Conservation (phyloP, 768 basidiomycete species). For the Floccularia luteovirens region DNA sequence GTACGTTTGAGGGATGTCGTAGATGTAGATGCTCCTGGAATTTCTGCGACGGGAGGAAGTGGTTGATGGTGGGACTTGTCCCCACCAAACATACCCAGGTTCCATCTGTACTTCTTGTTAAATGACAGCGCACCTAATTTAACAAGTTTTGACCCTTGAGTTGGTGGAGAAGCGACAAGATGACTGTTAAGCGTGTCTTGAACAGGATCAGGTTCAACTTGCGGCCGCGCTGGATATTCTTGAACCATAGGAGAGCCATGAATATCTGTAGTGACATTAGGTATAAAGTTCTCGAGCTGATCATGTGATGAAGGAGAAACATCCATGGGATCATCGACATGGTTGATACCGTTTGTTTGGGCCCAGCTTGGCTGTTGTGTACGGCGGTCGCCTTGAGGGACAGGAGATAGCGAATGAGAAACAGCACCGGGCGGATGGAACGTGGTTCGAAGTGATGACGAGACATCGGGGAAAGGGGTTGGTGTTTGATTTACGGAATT, state of each 20-base stretch:
- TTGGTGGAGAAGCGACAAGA: slow-evolving; percentile 30
- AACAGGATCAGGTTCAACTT: slow-evolving; percentile 28
- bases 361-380: slow-evolving; percentile 18
- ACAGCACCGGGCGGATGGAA: slow-evolving; percentile 30
- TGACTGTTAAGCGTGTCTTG: slow-evolving; percentile 27
- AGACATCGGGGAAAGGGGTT: slow-evolving; percentile 35
- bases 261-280: slow-evolving; percentile 42
- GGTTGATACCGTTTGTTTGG: slow-evolving; percentile 21
- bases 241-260: slow-evolving; percentile 44
- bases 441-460: slow-evolving; percentile 44
- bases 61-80: slow-evolving; percentile 59
- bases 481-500: slow-evolving; percentile 26
- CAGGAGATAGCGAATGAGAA: slow-evolving; percentile 7
- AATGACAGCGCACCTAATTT: slow-evolving; percentile 55
- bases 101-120: slow-evolving; percentile 68
- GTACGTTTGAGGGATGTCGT: slow-evolving; percentile 71
- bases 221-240: slow-evolving; percentile 40
- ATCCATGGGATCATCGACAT: slow-evolving; percentile 56
- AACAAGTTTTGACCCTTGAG: slow-evolving; percentile 46
- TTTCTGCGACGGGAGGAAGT: slow-evolving; percentile 70
- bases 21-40: slow-evolving; percentile 43
- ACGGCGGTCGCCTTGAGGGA: slow-evolving; percentile 5
- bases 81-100: slow-evolving; percentile 63
- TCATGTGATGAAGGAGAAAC: slow-evolving; percentile 46
- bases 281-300: slow-evolving; percentile 29